Base-by-base conservation (phyloP, 176 grass and related monocot species). In the Phoenix roebelenii region DNA sequence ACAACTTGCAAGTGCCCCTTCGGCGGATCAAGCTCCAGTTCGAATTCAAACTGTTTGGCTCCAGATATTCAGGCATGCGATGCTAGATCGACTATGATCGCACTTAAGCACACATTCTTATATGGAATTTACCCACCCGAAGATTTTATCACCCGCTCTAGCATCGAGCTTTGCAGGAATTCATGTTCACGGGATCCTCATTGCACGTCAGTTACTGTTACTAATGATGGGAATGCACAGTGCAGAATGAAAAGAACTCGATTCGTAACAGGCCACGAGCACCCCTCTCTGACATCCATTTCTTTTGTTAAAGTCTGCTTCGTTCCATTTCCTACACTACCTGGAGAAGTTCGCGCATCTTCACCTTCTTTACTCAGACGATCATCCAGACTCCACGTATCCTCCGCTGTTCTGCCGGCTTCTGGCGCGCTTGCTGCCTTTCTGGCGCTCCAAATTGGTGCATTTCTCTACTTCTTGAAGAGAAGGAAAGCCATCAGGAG, bases 71-170 rank as follows among this genome's bases (percentile, higher is more conserved):
- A 39, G 17, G 1, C 25, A 18, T 60, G 58, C 58, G 7, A 18
- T 3, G n/a, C 58, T 30, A 17, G 16, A 18, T 29, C 58, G n/a
- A 17, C 58, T 19, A 18, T 60, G 58, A 16, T 60, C 29, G 5
- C 16, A 28, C 26, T 60, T 39, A 18, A 60, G 16, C 26, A 60
- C 29, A 60, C 58, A 17, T 60, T 60, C 58, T 60, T 60, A 10
- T 60, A 60, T 18, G 17, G 25, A 30, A 60, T 60, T 18, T 60
- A 60, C n/a, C 58, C 58, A 60, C 58, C 58, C 3, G 25, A n/a
- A 32, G 58, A 60, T 60, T 60, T 17, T 35, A n/a, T 60, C 17
- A 32, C 29, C 10, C 26, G 9, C 17, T 60, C 58, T 26, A 39
- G 58, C n/a, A 17, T 26, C 18, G 17, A 30, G 58, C 26, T 29